phyloP scores from a whole-genome alignment of 305 asterid species.

The Fraxinus latifolia region DNA sequence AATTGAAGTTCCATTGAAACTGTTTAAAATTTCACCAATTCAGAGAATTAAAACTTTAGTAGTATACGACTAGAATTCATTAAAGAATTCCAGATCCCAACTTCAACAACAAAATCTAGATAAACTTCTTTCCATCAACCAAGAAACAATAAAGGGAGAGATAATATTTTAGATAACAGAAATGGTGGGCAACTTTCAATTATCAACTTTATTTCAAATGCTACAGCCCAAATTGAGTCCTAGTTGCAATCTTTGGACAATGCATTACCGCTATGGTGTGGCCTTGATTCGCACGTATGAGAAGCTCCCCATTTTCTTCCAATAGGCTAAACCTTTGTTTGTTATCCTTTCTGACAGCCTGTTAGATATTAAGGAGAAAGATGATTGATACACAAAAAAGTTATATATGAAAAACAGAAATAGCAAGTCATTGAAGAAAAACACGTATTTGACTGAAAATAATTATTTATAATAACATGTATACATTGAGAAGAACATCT shows the following conservation, averaged over 20 bases:
- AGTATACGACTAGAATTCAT: background rate
- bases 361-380: background rate
- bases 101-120: background rate
- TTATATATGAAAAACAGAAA: background rate
- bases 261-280: conserved; percentile 58
- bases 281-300: conserved; percentile 95
- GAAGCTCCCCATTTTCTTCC: conserved; percentile 80
- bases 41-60: background rate
- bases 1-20: background rate
- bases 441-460: background rate
- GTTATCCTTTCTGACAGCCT: conserved; percentile 84
- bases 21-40: background rate
- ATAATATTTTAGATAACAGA: background rate
- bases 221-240: conserved; percentile 5
- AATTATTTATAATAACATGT: background rate
- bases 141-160: background rate
- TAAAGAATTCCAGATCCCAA: background rate
- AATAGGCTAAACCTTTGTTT: conserved; percentile 77
- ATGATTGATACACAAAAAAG: background rate
- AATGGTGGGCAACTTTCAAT: background rate
- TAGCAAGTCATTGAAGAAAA: background rate
- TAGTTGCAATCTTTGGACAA: conserved; percentile 12
- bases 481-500: background rate
- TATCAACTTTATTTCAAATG: background rate
- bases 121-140: background rate